Evolutionary conservation across 108 stramenopile species (phyloP).

Genomic region (Cylindrotheca closterium): DNA sequence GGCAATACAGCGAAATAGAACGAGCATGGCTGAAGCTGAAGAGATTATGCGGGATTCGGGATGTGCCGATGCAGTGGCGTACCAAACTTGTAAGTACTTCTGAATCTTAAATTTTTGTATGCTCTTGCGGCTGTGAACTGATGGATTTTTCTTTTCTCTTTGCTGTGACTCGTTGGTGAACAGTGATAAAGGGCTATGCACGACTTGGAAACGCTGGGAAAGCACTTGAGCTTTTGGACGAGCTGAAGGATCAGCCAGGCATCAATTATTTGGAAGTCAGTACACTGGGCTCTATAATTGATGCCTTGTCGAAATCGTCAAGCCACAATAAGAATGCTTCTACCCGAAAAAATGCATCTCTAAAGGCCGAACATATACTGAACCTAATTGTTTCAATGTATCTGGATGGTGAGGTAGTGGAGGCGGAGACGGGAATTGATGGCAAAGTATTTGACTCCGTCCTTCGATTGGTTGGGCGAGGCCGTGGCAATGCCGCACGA

Average conservation of each 20-base stretch:
- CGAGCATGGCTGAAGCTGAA: conserved; percentile 5
- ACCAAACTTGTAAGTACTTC: conserved; percentile 11
- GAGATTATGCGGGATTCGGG: neutral
- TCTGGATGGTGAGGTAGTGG: too few relatives aligned
- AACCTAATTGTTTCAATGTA: too few relatives aligned
- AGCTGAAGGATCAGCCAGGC: neutral
- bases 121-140: neutral
- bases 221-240: conserved; percentile 2
- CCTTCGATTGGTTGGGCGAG: too few relatives aligned
- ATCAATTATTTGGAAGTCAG: neutral
- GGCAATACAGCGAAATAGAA: neutral
- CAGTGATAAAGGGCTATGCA: conserved; percentile 18
- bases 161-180: too few relatives aligned
- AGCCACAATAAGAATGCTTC: neutral
- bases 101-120: too few relatives aligned
- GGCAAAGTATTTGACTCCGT: too few relatives aligned
- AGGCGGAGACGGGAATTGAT: neutral
- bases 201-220: conserved; percentile 11
- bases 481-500: neutral
- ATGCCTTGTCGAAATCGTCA: neutral
- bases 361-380: too few relatives aligned
- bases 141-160: neutral
- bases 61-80: conserved; percentile 5
- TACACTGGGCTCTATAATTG: neutral
- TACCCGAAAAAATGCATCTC: too few relatives aligned